Base-by-base conservation (phyloP, 768 basidiomycete species). In the Xanthoconium stramineum region DNA sequence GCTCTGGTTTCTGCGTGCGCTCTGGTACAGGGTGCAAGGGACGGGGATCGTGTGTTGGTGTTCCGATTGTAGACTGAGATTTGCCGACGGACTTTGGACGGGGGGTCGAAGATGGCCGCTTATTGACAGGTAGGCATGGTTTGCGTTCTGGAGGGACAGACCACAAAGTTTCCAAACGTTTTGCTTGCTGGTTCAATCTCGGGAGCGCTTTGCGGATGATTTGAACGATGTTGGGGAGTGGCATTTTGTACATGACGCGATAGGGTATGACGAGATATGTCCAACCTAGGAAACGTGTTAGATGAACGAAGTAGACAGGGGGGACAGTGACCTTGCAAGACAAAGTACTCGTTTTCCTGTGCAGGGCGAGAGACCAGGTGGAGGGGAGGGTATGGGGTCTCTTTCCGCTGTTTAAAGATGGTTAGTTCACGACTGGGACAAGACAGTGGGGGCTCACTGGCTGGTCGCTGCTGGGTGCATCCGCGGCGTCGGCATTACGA, bases 191-290 rank as follows among this genome's bases (percentile, higher is more conserved):
- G 5, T 36, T 32, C 13, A 71, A 29, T 35, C 42, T 51, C 14
- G 55, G 33, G 4, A 71, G 53, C 1, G 63, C 71, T 28, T 39
- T 56, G 36, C 67, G 67, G 17, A 72, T 56, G n/a, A 50, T 33
- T 13, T 51, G 52, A 15, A 72, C 45, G 36, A 72, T 60, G 20
- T 55, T 58, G 2, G 64, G 59, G 2, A 71, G 54, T 12, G 69
- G 65, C 38, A 52, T 61, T 45, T 38, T 70, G 47, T 69, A 72
- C 2, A 61, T 45, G 47, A 60, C n/a, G 30, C 69, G 57, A 32
- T 51, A 39, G 19, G 71, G 71, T 15, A 59, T 24, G 24, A 69
- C 58, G 19, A 71, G 54, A 48, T 69, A 71, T 37, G 67, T 64
- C 70, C 71, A 71, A 36, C 48, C 71, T 71, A 24, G 5, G 24